A percentile compares a stretch with the other conserved stretches of the same genome.
phyloP scores from a whole-genome alignment of 2,329 filamentous ascomycete genomes.

The Cladosporium oxysporum region DNA sequence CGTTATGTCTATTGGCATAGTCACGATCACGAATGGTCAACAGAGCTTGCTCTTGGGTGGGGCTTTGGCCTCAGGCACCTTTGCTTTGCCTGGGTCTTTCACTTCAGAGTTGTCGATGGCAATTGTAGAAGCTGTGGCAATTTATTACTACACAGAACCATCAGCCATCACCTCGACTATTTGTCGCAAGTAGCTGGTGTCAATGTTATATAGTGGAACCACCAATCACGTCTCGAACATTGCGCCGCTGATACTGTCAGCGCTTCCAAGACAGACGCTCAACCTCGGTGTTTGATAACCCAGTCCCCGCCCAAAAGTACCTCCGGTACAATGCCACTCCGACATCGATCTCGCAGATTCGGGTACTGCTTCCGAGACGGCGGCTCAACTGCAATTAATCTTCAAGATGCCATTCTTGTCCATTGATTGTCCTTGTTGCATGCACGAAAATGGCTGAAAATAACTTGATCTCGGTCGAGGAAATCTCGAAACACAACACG shows the following conservation, averaged over 20 bases:
- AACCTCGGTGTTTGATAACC: constrained; percentile 16
- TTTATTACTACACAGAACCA: background rate
- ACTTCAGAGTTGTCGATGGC: background rate
- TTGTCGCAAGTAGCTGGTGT: background rate
- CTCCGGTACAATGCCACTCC: background rate
- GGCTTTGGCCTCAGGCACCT: constrained; percentile 8
- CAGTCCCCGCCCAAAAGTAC: constrained; percentile 3
- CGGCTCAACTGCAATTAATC: background rate
- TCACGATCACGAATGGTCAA: constrained; percentile 5
- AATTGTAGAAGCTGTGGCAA: background rate
- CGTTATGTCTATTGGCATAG: constrained; percentile 7
- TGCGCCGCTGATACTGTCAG: constrained; percentile 3
- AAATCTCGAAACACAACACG: constrained; percentile 35
- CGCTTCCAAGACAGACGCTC: constrained; percentile 4
- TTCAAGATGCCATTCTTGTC: background rate
- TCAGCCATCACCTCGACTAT: background rate
- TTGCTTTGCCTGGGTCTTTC: background rate
- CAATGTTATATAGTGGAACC: background rate
- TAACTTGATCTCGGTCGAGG: constrained; percentile 21
- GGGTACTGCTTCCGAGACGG: constrained; percentile 8
- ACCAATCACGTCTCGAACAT: background rate
- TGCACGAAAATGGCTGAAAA: constrained; percentile 8
- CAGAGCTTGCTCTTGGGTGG: constrained; percentile 6
- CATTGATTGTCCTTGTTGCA: background rate
- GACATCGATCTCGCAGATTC: background rate